A percentile compares a stretch with the other conserved stretches of the same genome.
Conservation (phyloP, 495 filamentous ascomycete genomes). For the Aspergillus mulundensis region DNA sequence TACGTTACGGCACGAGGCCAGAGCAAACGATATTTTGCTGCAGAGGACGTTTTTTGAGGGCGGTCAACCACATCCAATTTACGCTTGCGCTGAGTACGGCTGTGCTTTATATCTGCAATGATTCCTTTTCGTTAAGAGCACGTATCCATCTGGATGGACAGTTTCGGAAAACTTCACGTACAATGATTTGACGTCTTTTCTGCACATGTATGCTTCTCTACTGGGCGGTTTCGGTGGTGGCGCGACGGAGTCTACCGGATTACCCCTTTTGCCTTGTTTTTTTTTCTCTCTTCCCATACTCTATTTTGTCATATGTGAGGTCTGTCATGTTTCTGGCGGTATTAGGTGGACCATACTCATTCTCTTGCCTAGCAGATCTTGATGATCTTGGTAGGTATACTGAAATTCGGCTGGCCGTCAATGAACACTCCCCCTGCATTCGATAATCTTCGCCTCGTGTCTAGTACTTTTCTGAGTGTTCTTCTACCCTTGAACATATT, state of each 20-base stretch:
- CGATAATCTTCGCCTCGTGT: slow-evolving; percentile 3
- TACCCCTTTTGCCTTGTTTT: neutral
- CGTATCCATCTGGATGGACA: slow-evolving; percentile 14
- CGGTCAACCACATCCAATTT: too few species aligned
- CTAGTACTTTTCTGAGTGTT: neutral
- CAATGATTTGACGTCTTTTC: slow-evolving; percentile 15
- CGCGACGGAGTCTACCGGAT: slow-evolving; percentile 17
- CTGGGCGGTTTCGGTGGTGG: slow-evolving; percentile 11
- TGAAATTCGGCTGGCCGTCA: slow-evolving; percentile 16
- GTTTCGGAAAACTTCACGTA: neutral
- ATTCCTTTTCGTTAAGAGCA: neutral
- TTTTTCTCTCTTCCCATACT: neutral
- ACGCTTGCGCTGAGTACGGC: too few species aligned
- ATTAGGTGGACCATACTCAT: too few species aligned
- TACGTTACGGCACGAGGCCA: slow-evolving; percentile 63
- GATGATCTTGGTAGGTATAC: slow-evolving; percentile 4
- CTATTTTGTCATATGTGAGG: neutral
- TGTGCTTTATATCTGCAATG: too few species aligned
- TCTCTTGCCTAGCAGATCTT: neutral
- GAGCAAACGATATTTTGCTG: slow-evolving; percentile 78
- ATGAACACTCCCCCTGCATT: neutral
- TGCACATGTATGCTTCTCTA: slow-evolving; percentile 20
- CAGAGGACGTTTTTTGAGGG: slow-evolving; percentile 51
- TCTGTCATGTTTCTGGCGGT: neutral
- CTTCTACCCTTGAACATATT: too few species aligned